These are phyloP conservation scores for Gamarada debralockiae DNA, from an alignment of 495 filamentous ascomycete species.

Conservation along the genomic window DNA sequence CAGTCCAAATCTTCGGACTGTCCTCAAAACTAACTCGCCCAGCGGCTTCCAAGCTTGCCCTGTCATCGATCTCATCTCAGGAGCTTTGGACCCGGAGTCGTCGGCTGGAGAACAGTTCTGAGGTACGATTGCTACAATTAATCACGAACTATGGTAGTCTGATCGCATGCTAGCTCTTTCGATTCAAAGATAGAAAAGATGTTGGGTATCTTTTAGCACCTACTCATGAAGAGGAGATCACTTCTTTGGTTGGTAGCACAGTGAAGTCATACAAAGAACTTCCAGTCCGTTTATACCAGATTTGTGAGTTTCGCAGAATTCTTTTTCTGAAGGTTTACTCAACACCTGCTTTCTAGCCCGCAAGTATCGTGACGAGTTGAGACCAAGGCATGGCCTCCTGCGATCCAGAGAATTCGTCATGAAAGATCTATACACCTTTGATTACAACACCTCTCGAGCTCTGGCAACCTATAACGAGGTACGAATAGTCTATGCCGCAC, in stretches of 20 bases:
- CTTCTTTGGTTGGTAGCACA: slow-evolving; percentile 64
- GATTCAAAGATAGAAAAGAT: slow-evolving; percentile 74
- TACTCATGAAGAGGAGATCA: slow-evolving; percentile 97
- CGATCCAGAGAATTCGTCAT: slow-evolving; percentile 93
- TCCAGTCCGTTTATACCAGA: slow-evolving; percentile 87
- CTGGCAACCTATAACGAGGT: slow-evolving; percentile 74
- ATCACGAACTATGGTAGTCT: not conserved
- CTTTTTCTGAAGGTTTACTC: not conserved
- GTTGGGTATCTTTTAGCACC: slow-evolving; percentile 76
- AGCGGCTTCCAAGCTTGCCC: slow-evolving; percentile 83
- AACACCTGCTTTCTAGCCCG: slow-evolving; percentile 49
- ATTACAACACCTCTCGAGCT: slow-evolving; percentile 60
- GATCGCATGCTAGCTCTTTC: slow-evolving; percentile 60
- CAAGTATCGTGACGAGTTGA: slow-evolving; percentile 90
- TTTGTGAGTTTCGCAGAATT: slow-evolving; percentile 50
- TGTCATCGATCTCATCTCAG: slow-evolving; percentile 86
- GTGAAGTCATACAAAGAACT: slow-evolving; percentile 85
- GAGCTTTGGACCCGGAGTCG: slow-evolving; percentile 69
- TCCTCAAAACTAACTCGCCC: slow-evolving; percentile 20
- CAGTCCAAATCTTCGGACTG: slow-evolving; percentile 1
- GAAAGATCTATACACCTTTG: slow-evolving; percentile 99
- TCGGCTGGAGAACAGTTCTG: slow-evolving; percentile 35
- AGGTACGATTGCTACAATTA: slow-evolving; percentile 28
- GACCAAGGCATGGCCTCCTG: slow-evolving; percentile 83
- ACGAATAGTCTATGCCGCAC: slow-evolving; percentile 58